These are phyloP conservation scores for Solanum chacoense DNA, from an alignment of 305 asterid species.

Conservation along the genomic window DNA sequence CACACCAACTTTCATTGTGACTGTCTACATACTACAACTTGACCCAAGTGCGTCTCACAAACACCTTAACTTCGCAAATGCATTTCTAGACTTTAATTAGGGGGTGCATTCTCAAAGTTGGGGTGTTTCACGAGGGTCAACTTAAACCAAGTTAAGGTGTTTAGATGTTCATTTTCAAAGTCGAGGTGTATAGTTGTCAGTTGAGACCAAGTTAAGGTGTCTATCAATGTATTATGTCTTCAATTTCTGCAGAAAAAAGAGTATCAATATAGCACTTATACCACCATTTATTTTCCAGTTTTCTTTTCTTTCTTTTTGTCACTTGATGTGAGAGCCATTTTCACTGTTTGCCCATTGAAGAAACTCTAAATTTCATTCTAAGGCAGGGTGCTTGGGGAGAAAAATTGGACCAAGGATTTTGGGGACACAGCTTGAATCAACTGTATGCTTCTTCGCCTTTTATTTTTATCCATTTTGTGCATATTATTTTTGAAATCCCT, in stretches of 20 bases:
- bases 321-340: not conserved
- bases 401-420: slow-evolving; percentile 71
- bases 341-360: not conserved
- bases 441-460: slow-evolving; percentile 24
- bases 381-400: slow-evolving; percentile 80
- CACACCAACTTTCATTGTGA: not conserved
- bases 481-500: not conserved
- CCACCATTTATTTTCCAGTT: not conserved
- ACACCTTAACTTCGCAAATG: not conserved
- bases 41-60: not conserved
- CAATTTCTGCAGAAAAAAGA: not conserved
- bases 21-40: not conserved
- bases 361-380: not conserved
- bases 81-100: not conserved
- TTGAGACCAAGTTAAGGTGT: not conserved
- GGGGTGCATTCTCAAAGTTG: not conserved
- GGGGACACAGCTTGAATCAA: slow-evolving; percentile 45
- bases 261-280: not conserved
- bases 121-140: not conserved
- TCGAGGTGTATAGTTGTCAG: not conserved
- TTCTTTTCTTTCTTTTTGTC: not conserved
- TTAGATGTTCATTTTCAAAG: not conserved
- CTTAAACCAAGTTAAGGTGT: not conserved
- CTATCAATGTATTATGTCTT: not conserved
- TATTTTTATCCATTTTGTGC: not conserved